Conservation (phyloP, 73 alveolate species). For the Stentor coeruleus region DNA sequence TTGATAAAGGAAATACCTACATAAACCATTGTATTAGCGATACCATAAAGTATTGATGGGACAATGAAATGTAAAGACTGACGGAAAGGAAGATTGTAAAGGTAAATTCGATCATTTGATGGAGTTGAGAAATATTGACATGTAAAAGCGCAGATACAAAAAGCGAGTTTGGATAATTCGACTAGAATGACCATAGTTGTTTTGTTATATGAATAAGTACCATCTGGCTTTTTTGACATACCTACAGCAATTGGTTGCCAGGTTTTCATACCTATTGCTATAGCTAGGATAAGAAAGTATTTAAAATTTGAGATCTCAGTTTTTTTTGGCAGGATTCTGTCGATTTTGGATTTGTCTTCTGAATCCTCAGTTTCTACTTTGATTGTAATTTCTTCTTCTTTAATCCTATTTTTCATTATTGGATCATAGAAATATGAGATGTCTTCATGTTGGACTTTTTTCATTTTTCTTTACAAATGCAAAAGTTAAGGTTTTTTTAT, state of each 20-base stretch:
- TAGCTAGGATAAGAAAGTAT: neutral
- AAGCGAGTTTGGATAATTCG: neutral
- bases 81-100: neutral
- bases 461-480: no score
- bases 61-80: neutral
- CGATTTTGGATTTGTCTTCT: no score
- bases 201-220: slow-evolving; percentile 5
- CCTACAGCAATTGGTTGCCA: slow-evolving; percentile 24
- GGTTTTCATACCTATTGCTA: neutral
- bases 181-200: neutral
- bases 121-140: neutral
- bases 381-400: no score
- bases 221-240: slow-evolving; percentile 2
- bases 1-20: neutral
- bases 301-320: no score
- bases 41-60: slow-evolving; percentile 13
- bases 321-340: no score
- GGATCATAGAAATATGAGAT: no score
- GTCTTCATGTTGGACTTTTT: no score
- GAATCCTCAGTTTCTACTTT: no score
- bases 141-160: neutral
- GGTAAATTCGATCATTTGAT: neutral
- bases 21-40: neutral
- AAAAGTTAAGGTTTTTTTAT: no score
- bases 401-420: no score